Percentiles rank a stretch among this genome's conserved stretches.
phyloP scores from a whole-genome alignment of 805 yeast species.

The Cyberlindnera suaveolens region DNA sequence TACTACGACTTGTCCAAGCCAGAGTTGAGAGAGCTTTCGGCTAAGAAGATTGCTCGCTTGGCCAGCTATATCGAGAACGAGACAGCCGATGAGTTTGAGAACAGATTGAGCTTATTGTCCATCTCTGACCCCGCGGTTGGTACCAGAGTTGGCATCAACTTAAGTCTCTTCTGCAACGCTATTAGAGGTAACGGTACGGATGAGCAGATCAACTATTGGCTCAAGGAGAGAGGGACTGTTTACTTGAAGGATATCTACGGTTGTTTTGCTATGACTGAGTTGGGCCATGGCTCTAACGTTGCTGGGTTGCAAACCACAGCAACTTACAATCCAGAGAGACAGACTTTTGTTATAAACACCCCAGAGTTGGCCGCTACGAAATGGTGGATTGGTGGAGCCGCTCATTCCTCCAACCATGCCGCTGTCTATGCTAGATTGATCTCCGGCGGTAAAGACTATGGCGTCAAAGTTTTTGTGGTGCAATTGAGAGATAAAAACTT shows the following conservation, averaged over 20 bases:
- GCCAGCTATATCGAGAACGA: constrained; percentile 51
- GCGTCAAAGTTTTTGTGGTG: constrained; percentile 88
- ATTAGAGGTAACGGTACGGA: constrained; percentile 84
- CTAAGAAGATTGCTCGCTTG: constrained; percentile 53
- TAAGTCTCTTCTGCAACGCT: constrained; percentile 78
- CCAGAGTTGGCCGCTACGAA: constrained; percentile 91
- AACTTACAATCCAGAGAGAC: constrained; percentile 56
- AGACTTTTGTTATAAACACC: constrained; percentile 72
- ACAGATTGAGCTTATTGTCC: constrained; percentile 52
- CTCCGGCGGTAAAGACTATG: constrained; percentile 79
- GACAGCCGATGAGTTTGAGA: constrained; percentile 38
- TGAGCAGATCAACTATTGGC: constrained; percentile 82
- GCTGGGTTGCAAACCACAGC: constrained; percentile 94
- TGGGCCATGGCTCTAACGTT: constrained; percentile 91
- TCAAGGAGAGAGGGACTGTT: constrained; percentile 58
- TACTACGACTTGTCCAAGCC: constrained; percentile 54
- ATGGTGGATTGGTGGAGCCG: constrained; percentile 99
- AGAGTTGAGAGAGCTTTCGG: constrained; percentile 55
- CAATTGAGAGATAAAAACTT: constrained; percentile 78
- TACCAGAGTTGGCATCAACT: constrained; percentile 83
- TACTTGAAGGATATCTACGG: constrained; percentile 58
- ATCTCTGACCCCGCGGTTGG: constrained; percentile 73
- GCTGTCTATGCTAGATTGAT: constrained; percentile 81
- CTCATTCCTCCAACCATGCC: constrained; percentile 86
- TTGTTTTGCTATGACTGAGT: constrained; percentile 90